Base-by-base conservation (phyloP, 148 eudicot species). In the Oxyria digyna region DNA sequence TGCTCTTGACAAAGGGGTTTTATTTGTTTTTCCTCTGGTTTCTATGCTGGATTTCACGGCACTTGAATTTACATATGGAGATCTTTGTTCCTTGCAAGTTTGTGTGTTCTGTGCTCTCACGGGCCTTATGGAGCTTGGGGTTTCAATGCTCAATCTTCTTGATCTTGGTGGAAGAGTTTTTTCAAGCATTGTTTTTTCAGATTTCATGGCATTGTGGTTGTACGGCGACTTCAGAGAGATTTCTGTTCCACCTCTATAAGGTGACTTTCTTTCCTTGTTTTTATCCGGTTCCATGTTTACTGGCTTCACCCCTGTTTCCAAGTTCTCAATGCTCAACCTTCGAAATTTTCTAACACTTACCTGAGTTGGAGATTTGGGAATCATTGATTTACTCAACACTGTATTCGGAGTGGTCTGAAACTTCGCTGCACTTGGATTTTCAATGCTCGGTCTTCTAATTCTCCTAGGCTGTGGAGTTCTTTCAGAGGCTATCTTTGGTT, bases 1-100 rank as follows among this genome's bases (percentile, higher is more conserved):
- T 40, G 78, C 4, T 49, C 67, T 69, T 42, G 75, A n/a, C n/a
- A n/a, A 78, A 76, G 85, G 84, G 42, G 89, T 77, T 77, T 50
- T 41, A 54, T 59, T 71, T 4, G 70, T 67, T 13, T 70, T 65
- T 35, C 72, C 71, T n/a, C 23, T 48, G 52, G 40, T n/a, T n/a
- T n/a, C n/a, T n/a, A n/a, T n/a, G n/a, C n/a, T n/a, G n/a, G n/a
- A n/a, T n/a, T 67, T 82, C 38, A 65, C 81, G 69, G 67, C 77
- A 69, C 69, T n/a, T n/a, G n/a, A n/a, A n/a, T n/a, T n/a, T n/a
- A n/a, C 77, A 17, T 14, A 48, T 15, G 79, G 81, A 40, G 81
- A 75, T 59, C 70, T 74, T 31, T 63, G 76, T 67, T 73, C 74
- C 69, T 70, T 77, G 37, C 65, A 29, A 29, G 65, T 9, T 59